Evolutionary conservation across 1,284 basidiomycete genomes (phyloP), one percentile per base, ranked within the genome.

Genomic region (Pisolithus thermaeus): DNA sequence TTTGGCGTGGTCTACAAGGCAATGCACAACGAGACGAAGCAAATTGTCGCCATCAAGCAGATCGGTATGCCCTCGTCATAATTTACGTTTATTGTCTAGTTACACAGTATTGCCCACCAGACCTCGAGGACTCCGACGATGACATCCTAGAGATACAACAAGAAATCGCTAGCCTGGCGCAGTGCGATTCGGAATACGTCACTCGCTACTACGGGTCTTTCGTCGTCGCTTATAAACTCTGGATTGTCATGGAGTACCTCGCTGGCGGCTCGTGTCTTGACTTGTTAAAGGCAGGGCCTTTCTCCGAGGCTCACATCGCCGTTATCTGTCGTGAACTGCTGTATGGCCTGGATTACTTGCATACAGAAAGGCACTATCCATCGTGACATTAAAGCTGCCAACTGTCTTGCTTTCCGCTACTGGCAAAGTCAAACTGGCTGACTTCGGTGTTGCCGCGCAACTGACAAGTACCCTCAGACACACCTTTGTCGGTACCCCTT

Each of bases 221-320:
- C 69, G 92, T 99, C 55, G 87, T 92, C 58, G 86, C 91, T 14
- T 98, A 96, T 77, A 97, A 97, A 69, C 78, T 99, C 18, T 99
- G 97, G 97, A 99, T 99, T 65, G 79, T 99, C 63, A 99, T 99
- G 97, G 96, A 99, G 70, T 98, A 93, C 68, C 86, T 98, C 47
- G 94, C 94, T 0, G 97, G 96, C 32, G 96, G 96, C n/a, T 97
- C 94, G 20, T 97, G 96, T 72, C 81, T 97, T 48, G 96, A 98
- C 68, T 77, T 99, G 46, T 80, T 98, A 61, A 97, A 96, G 69
- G 83, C 92, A 0, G 95, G 92, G 23, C 75, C 83, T 20, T 97
- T 98, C 67, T 83, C 87, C 7, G 97, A 99, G 70, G 77, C 81
- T 0, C 93, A 97, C 64, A 97, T 98, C 57, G 94, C 96, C 14